A percentile compares a stretch with the other conserved stretches of the same genome.
phyloP scores from a whole-genome alignment of 805 yeast genomes.

The Lachancea quebecensis region DNA sequence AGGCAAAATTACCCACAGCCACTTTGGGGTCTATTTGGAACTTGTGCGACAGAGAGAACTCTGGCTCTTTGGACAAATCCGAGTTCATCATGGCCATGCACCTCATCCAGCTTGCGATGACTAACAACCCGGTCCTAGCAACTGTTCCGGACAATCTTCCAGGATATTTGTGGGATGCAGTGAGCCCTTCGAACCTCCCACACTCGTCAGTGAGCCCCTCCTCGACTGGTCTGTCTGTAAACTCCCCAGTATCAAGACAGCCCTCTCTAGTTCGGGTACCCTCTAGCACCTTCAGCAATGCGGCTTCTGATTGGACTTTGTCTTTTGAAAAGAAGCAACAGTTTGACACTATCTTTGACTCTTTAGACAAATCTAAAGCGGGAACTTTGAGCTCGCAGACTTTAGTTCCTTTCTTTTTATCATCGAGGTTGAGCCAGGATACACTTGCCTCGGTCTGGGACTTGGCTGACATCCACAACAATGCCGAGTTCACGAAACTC shows the following conservation, averaged over 20 bases:
- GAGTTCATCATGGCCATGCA: constrained; percentile 94
- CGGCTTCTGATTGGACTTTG: constrained; percentile 56
- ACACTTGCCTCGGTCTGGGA: constrained; percentile 91
- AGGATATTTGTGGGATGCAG: constrained; percentile 34
- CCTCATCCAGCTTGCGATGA: constrained; percentile 62
- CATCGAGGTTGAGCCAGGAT: constrained; percentile 80
- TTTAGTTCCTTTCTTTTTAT: constrained; percentile 82
- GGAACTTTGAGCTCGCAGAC: constrained; percentile 70
- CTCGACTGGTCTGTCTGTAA: constrained; percentile 24
- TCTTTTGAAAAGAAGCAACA: constrained; percentile 65
- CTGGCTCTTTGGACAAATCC: constrained; percentile 63
- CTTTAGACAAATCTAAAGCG: constrained; percentile 56
- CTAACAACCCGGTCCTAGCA: constrained; percentile 55
- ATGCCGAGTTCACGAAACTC: constrained; percentile 68
- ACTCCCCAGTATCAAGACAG: constrained; percentile 27
- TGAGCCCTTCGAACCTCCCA: constrained; percentile 17
- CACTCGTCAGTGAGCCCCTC: constrained; percentile 23
- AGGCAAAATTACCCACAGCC: constrained; percentile 76
- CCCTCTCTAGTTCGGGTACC: constrained; percentile 30
- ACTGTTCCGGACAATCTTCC: constrained; percentile 47
- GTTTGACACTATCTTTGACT: constrained; percentile 71
- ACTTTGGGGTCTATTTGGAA: constrained; percentile 84
- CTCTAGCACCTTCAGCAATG: constrained; percentile 31
- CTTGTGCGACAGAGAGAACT: constrained; percentile 67
- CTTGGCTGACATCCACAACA: constrained; percentile 79